Base-by-base conservation (phyloP, 768 basidiomycete species). In the Tremella fuciformis region DNA sequence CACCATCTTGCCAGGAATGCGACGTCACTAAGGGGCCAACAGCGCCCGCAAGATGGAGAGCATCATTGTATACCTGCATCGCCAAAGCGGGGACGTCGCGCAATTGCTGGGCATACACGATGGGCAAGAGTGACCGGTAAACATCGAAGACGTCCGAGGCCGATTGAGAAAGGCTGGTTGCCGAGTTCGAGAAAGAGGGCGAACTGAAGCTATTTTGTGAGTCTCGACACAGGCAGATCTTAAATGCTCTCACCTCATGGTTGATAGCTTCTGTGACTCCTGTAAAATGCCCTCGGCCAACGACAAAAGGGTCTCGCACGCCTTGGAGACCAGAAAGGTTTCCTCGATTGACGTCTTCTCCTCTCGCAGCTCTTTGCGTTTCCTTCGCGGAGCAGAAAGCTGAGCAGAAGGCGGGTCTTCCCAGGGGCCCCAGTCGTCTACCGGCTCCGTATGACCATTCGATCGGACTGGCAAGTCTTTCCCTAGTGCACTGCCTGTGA, bases 21-120 rank as follows among this genome's bases (percentile, higher is more conserved):
- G 46, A 59, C 44, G 46, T 1, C 64, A 58, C 8, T 57, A 72
- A 8, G 54, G 57, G 26, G 57, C 78, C 79, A 0, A 86, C 72
- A 64, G 86, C 60, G 1, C 44, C 38, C 0, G 78, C 68, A 24
- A 93, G 80, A 71, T 86, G 89, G 19, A 82, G 66, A 64, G 86
- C 89, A 62, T 93, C 87, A 72, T 96, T 96, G 16, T 88, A 85
- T 71, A 87, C 87, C 50, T 84, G 83, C 82, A 94, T 85, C 0
- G 82, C 80, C 24, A 80, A 76, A 18, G 83, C 83, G 9, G 85
- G 78, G 0, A 81, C 78, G 38, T 80, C 74, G 21, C 71, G 71
- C 26, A 88, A 75, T 46, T 80, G 78, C 15, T 34, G 18, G 7
- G 51, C 38, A n/a, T 34, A 52, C 8, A 52, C 51, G 6, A 34